Percentiles rank a stretch among this genome's conserved stretches.
Conservation (phyloP, 75 land plant genomes). For the Azolla pinnata region DNA sequence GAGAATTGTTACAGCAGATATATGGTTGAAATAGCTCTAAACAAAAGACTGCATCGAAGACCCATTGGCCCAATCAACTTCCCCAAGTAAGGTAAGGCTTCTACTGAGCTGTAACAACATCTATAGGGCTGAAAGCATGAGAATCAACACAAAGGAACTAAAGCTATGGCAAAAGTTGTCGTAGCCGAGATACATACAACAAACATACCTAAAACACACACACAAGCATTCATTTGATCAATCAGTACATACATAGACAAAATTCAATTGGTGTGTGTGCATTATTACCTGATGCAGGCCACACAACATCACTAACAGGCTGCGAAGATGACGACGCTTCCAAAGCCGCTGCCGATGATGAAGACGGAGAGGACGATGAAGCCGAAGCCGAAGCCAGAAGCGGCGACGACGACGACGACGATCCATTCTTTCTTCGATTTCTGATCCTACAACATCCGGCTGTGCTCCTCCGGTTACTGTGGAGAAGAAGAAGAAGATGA, state of each 20-base stretch:
- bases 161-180: not conserved
- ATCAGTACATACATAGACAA: not conserved
- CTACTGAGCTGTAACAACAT: not conserved
- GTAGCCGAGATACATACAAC: too few relatives aligned
- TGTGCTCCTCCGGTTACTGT: too few relatives aligned
- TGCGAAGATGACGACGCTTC: not conserved
- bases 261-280: not conserved
- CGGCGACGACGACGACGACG: not conserved
- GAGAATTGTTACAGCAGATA: not conserved
- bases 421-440: too few relatives aligned
- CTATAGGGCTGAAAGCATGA: not conserved
- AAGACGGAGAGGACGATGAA: not conserved
- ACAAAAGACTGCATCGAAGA: not conserved
- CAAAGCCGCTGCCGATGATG: not conserved
- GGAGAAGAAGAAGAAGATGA: too few relatives aligned
- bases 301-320: conserved; percentile 4
- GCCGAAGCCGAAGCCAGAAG: not conserved
- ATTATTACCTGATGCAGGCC: conserved; percentile 6
- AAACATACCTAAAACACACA: too few relatives aligned
- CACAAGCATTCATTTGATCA: too few relatives aligned
- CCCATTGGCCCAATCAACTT: not conserved
- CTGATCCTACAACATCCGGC: too few relatives aligned
- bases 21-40: not conserved
- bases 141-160: not conserved
- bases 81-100: not conserved